phyloP scores from a whole-genome alignment of 2,329 filamentous ascomycete genomes.

The Xylaria hypoxylon region DNA sequence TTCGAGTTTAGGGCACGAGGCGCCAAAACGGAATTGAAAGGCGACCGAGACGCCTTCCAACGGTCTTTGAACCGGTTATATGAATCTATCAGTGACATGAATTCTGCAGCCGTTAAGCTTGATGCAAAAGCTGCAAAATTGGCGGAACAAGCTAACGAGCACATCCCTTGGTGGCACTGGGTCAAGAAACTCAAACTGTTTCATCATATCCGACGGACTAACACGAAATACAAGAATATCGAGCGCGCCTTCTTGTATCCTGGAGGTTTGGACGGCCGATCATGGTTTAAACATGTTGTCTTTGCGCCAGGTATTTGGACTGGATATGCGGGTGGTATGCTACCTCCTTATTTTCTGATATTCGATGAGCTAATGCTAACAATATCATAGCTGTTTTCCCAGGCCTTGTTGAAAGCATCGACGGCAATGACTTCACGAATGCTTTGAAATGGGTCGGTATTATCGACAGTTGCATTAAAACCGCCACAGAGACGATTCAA shows the following conservation, averaged over 20 bases:
- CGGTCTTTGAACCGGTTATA: conserved; percentile 55
- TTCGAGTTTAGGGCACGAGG: conserved; percentile 47
- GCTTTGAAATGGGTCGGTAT: conserved; percentile 70
- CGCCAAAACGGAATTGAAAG: conserved; percentile 43
- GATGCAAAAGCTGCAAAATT: conserved; percentile 59
- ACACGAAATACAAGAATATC: conserved; percentile 84
- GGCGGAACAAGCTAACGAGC: conserved; percentile 53
- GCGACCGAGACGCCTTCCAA: conserved; percentile 56
- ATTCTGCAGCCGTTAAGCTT: conserved; percentile 56
- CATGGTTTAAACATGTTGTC: conserved; percentile 95
- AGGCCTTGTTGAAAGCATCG: conserved; percentile 71
- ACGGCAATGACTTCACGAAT: conserved; percentile 67
- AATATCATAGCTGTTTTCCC: conserved; percentile 66
- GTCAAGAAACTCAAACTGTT: conserved; percentile 74
- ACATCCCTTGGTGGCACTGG: conserved; percentile 84
- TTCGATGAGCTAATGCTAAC: conserved; percentile 10
- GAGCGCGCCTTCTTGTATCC: conserved; percentile 84
- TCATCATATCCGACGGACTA: conserved; percentile 73
- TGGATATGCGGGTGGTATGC: conserved; percentile 80
- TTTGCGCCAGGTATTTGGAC: conserved; percentile 94
- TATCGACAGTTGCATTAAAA: conserved; percentile 63
- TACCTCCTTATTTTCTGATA: neutral
- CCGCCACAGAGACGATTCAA: conserved; percentile 58
- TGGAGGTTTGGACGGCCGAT: conserved; percentile 79
- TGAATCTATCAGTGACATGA: conserved; percentile 50